A percentile compares a stretch with the other conserved stretches of the same genome.
These are phyloP conservation scores for Ceratonia siliqua DNA, from an alignment of 306 rosid species.

Conservation along the genomic window DNA sequence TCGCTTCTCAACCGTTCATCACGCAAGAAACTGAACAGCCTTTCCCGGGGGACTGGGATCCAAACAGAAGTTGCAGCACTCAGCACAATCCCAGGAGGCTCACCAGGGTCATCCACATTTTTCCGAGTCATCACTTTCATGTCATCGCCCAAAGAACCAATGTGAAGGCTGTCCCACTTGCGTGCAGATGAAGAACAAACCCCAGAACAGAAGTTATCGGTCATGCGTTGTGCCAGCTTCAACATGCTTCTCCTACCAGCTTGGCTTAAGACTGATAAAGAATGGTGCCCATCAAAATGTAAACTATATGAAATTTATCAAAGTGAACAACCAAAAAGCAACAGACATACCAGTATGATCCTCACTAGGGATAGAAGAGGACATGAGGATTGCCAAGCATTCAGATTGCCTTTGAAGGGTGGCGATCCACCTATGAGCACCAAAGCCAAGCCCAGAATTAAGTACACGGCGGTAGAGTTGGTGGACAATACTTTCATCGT, in stretches of 20 bases:
- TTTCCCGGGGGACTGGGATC: slow-evolving; percentile 61
- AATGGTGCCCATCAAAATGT: slow-evolving; percentile 24
- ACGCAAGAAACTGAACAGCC: slow-evolving; percentile 63
- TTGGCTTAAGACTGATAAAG: slow-evolving; percentile 45
- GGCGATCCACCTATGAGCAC: slow-evolving; percentile 87
- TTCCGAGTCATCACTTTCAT: slow-evolving; percentile 63
- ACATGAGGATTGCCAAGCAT: slow-evolving; percentile 51
- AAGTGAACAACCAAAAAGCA: slow-evolving; percentile 9
- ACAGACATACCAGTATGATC: slow-evolving; percentile 52
- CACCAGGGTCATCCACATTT: slow-evolving; percentile 53
- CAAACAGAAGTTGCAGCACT: slow-evolving; percentile 85
- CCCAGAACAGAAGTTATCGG: slow-evolving; percentile 69
- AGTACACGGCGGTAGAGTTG: slow-evolving; percentile 58
- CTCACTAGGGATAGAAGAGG: slow-evolving; percentile 47
- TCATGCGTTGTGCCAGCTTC: slow-evolving; percentile 79
- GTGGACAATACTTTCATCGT: slow-evolving; percentile 68
- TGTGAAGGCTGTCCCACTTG: slow-evolving; percentile 60
- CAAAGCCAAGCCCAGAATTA: slow-evolving; percentile 69
- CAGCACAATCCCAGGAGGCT: slow-evolving; percentile 62
- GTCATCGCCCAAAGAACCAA: slow-evolving; percentile 51
- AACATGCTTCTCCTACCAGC: slow-evolving; percentile 57
- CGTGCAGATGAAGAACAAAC: slow-evolving; percentile 54
- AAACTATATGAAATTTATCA: not conserved
- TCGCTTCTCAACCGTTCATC: slow-evolving; percentile 55
- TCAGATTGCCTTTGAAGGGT: slow-evolving; percentile 83